Conservation (phyloP, 2,329 filamentous ascomycete species). For the Lojkania enalia region DNA sequence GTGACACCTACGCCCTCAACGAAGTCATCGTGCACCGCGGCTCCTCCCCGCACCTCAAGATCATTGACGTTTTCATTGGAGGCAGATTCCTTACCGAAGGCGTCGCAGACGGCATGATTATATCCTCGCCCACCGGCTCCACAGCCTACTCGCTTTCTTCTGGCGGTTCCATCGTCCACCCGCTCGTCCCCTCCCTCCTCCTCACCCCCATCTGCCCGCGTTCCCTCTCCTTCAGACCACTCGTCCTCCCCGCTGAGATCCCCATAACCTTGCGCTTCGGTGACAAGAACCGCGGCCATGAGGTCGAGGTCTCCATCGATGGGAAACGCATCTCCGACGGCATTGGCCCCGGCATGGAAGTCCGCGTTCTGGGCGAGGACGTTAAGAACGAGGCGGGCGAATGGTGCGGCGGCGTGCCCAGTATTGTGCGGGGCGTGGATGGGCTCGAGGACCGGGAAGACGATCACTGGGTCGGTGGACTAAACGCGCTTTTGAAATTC, state of each 20-base stretch:
- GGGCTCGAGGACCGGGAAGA: conserved; percentile 58
- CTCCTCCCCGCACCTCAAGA: conserved; percentile 83
- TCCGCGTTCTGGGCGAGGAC: conserved; percentile 84
- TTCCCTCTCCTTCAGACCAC: conserved; percentile 85
- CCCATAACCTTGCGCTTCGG: conserved; percentile 81
- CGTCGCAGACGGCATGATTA: conserved; percentile 91
- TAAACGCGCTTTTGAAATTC: conserved; percentile 94
- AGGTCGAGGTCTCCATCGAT: conserved; percentile 56
- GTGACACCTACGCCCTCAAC: conserved; percentile 77
- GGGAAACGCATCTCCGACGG: conserved; percentile 50
- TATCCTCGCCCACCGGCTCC: conserved; percentile 90
- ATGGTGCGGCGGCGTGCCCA: conserved; percentile 83
- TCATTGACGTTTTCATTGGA: conserved; percentile 89
- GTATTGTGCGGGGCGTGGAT: conserved; percentile 70
- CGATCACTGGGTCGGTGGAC: conserved; percentile 93
- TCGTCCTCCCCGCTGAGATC: conserved; percentile 85
- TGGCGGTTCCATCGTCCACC: conserved; percentile 92
- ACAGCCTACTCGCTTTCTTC: conserved; percentile 95
- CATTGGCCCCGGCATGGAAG: conserved; percentile 63
- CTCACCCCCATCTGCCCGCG: conserved; percentile 94
- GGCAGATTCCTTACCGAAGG: conserved; percentile 89
- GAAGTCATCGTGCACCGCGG: conserved; percentile 94
- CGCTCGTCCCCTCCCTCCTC: conserved; percentile 82
- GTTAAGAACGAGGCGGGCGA: conserved; percentile 55
- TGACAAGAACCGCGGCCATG: conserved; percentile 56